Percentiles rank a stretch among this genome's conserved stretches.
These are phyloP conservation scores for Phytopythium montanum DNA, from an alignment of 352 stramenopile species.

Conservation along the genomic window DNA sequence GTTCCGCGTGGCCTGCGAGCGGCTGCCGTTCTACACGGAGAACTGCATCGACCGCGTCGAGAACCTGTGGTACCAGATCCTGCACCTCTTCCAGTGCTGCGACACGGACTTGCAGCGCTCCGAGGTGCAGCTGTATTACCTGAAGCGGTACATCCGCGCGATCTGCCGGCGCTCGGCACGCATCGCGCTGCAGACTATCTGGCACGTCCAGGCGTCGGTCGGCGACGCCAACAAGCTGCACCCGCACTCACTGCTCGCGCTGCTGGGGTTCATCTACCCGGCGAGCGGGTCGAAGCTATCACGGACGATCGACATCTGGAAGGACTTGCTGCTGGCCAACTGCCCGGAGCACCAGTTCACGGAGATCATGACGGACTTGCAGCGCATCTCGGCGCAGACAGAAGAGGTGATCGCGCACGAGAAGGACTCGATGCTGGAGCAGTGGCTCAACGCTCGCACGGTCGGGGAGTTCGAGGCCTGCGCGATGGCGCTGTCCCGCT, in stretches of 20 bases:
- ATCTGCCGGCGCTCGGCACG: slow-evolving; percentile 67
- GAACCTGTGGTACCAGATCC: slow-evolving; percentile 75
- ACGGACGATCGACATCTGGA: slow-evolving; percentile 43
- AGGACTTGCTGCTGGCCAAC: slow-evolving; percentile 53
- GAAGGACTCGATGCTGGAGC: slow-evolving; percentile 44
- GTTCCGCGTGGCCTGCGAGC: slow-evolving; percentile 61
- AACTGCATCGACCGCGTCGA: slow-evolving; percentile 72
- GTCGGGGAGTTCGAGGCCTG: slow-evolving; percentile 48
- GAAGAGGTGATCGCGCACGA: slow-evolving; percentile 46
- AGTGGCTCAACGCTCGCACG: slow-evolving; percentile 54
- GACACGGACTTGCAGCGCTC: slow-evolving; percentile 45
- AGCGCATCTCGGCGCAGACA: slow-evolving; percentile 25
- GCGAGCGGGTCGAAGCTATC: slow-evolving; percentile 23
- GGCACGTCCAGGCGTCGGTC: slow-evolving; percentile 67
- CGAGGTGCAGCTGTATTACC: slow-evolving; percentile 55
- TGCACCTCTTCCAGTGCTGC: slow-evolving; percentile 76
- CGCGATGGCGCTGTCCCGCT: slow-evolving; percentile 37
- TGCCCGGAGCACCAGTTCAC: slow-evolving; percentile 51
- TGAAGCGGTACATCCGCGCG: slow-evolving; percentile 62
- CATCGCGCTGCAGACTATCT: slow-evolving; percentile 78
- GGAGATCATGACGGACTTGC: slow-evolving; percentile 42
- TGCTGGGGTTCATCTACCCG: slow-evolving; percentile 68
- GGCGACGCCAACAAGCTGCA: slow-evolving; percentile 46
- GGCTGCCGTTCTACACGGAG: slow-evolving; percentile 69
- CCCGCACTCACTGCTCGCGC: slow-evolving; percentile 52